These are phyloP conservation scores for Pseudocercospora ulei DNA, from an alignment of 2,329 filamentous ascomycete species.

Conservation along the genomic window DNA sequence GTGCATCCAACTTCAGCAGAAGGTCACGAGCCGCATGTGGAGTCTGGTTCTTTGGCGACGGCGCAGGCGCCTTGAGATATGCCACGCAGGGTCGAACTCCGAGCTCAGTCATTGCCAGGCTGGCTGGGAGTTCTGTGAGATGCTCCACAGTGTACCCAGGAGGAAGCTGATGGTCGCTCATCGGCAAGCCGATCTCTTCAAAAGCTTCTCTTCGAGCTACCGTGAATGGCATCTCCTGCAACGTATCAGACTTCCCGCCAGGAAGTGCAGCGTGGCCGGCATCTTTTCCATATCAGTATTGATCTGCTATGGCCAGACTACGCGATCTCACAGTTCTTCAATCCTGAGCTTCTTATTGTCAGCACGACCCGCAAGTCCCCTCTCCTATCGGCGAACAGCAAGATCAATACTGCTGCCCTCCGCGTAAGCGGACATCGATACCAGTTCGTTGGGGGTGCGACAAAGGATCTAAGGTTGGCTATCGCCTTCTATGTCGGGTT, in stretches of 20 bases:
- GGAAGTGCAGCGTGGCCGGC: constrained; percentile 41
- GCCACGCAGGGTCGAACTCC: constrained; percentile 45
- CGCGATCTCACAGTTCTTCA: constrained; percentile 46
- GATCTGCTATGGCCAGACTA: background rate
- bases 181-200: constrained; percentile 85
- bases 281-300: constrained; percentile 39
- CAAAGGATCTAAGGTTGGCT: constrained; percentile 48
- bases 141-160: constrained; percentile 75
- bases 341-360: constrained; percentile 51
- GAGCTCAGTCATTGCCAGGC: constrained; percentile 45
- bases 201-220: constrained; percentile 82
- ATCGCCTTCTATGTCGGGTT: constrained; percentile 44
- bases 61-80: constrained; percentile 46
- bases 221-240: constrained; percentile 54
- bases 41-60: constrained; percentile 56
- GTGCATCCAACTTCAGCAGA: constrained; percentile 65
- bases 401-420: constrained; percentile 75
- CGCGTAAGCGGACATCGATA: constrained; percentile 50
- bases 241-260: constrained; percentile 47
- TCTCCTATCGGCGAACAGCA: constrained; percentile 73
- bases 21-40: constrained; percentile 37
- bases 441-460: constrained; percentile 50
- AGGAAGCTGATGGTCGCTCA: constrained; percentile 58
- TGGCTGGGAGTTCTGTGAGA: constrained; percentile 65
- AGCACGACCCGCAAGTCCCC: constrained; percentile 64